phyloP scores from a whole-genome alignment of 75 land plant species.

The Isoetes taiwanensis region DNA sequence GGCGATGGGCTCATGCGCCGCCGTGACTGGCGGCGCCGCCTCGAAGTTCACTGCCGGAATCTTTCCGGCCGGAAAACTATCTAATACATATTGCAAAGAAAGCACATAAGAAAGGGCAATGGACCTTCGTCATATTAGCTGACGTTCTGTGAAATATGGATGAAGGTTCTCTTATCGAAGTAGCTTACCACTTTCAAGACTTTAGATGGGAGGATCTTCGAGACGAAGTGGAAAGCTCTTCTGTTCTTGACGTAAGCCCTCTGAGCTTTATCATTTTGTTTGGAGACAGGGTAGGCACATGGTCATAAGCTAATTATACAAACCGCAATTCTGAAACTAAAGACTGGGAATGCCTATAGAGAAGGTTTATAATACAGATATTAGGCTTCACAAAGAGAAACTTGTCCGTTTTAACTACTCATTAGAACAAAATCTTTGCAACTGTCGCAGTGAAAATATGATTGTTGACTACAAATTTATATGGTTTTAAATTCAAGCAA shows the following conservation, averaged over 20 bases:
- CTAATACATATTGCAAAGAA: too few relatives aligned
- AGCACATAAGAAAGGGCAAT: too few relatives aligned
- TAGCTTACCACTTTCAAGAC: constrained; percentile 15
- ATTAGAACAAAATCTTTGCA: too few relatives aligned
- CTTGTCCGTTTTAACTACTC: background rate
- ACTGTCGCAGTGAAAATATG: too few relatives aligned
- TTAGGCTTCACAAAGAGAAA: background rate
- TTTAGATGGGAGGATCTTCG: constrained; percentile 18
- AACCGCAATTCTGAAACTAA: background rate
- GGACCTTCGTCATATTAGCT: too few relatives aligned
- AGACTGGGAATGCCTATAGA: background rate
- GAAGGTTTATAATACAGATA: background rate
- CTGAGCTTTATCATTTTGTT: background rate
- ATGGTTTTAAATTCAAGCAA: too few relatives aligned
- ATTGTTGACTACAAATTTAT: too few relatives aligned
- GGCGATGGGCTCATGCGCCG: too few relatives aligned
- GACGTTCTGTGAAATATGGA: too few relatives aligned
- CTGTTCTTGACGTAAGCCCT: background rate
- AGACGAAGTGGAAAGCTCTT: constrained; percentile 12
- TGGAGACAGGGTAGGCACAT: background rate
- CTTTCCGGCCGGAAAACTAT: too few relatives aligned
- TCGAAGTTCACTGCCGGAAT: too few relatives aligned
- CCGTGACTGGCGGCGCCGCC: too few relatives aligned
- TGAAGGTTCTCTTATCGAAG: background rate
- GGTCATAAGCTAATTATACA: background rate